Evolutionary conservation across 257 asterid genomes (phyloP).

Genomic region (Solanum corneliomulleri): DNA sequence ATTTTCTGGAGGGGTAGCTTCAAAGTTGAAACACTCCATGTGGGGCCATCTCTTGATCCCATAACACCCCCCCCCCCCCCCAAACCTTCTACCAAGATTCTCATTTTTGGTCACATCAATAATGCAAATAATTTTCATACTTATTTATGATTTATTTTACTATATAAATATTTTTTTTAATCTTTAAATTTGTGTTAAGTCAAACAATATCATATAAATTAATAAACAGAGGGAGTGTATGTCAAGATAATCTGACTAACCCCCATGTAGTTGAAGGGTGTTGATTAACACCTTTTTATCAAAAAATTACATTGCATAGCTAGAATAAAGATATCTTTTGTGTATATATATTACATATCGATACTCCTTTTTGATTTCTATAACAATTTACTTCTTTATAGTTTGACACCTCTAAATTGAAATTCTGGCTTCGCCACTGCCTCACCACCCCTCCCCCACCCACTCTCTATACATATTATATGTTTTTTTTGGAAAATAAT

Average conservation of each 20-base stretch:
- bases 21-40: neutral
- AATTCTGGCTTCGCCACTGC: no score
- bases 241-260: neutral
- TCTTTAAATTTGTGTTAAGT: no score
- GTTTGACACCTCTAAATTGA: no score
- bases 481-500: neutral
- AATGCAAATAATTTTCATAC: neutral
- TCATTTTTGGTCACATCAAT: neutral
- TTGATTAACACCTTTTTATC: no score
- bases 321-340: neutral
- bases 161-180: no score
- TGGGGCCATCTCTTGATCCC: neutral
- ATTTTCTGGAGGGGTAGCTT: neutral
- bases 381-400: no score
- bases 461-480: neutral
- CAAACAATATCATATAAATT: no score
- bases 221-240: no score
- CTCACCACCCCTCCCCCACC: no score
- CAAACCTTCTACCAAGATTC: neutral
- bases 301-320: rapidly evolving
- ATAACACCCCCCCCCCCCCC: no score
- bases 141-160: neutral
- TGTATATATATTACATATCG: neutral
- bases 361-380: no score
- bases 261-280: no score